phyloP scores from a whole-genome alignment of 805 yeast species.

The Nakazawaea holstii region DNA sequence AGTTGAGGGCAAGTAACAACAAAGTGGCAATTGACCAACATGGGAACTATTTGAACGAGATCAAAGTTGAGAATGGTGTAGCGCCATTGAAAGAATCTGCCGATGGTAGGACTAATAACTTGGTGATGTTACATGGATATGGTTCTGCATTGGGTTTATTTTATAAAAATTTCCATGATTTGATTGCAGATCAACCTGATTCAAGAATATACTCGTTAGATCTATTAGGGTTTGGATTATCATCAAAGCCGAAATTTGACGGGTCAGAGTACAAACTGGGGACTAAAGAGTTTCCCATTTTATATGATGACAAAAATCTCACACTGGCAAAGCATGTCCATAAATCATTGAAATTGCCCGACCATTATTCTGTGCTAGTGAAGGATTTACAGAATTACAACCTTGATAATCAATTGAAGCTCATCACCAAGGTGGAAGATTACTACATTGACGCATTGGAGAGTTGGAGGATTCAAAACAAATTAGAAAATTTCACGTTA shows the following conservation, averaged over 20 bases:
- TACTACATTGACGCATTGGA: constrained; percentile 59
- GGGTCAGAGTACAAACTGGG: constrained; percentile 20
- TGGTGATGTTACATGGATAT: constrained; percentile 53
- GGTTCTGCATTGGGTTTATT: constrained; percentile 54
- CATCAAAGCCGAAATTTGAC: constrained; percentile 39
- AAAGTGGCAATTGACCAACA: constrained; percentile 11
- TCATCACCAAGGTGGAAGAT: constrained; percentile 42
- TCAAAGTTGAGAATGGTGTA: constrained; percentile 17
- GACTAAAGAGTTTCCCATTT: constrained; percentile 17
- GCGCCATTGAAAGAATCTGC: background rate
- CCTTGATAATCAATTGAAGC: constrained; percentile 33
- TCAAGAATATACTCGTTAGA: constrained; percentile 36
- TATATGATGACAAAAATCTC: constrained; percentile 17
- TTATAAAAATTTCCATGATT: constrained; percentile 44
- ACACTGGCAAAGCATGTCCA: constrained; percentile 18
- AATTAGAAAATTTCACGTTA: constrained; percentile 50
- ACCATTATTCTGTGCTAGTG: constrained; percentile 12
- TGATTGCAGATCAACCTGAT: constrained; percentile 26
- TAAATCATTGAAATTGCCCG: constrained; percentile 19
- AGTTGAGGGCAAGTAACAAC: constrained; percentile 6
- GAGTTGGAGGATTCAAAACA: constrained; percentile 49
- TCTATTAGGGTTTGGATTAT: constrained; percentile 50
- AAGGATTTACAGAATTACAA: constrained; percentile 25
- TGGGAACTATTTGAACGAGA: constrained; percentile 21
- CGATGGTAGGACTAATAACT: constrained; percentile 20